These are phyloP conservation scores for Globomyces pollinis-pini DNA, from an alignment of 192 early-diverging fungal genomes.

Conservation along the genomic window DNA sequence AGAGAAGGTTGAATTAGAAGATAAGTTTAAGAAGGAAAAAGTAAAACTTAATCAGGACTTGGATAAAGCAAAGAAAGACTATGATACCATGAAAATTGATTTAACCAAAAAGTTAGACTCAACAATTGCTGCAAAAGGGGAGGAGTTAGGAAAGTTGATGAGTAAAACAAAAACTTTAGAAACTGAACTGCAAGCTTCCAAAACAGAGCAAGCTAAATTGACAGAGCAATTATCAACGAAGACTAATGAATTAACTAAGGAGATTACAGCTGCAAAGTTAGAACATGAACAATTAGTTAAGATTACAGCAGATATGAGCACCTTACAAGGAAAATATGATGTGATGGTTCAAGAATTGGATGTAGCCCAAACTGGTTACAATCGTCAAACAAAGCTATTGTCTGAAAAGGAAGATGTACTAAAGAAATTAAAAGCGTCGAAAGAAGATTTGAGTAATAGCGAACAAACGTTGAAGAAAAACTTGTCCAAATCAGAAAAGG, in stretches of 20 bases:
- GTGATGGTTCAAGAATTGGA: constrained; percentile 15
- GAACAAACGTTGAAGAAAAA: constrained; percentile 27
- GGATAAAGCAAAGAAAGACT: constrained; percentile 40
- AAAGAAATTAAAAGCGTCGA: constrained; percentile 36
- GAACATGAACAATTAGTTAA: constrained; percentile 15
- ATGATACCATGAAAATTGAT: constrained; percentile 20
- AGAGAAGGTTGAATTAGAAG: constrained; percentile 21
- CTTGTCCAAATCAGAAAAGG: constrained; percentile 31
- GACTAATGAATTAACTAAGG: not conserved
- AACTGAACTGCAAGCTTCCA: constrained; percentile 16
- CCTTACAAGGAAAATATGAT: not conserved
- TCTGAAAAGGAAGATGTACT: constrained; percentile 39
- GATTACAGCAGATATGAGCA: constrained; percentile 21
- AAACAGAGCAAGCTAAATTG: constrained; percentile 21
- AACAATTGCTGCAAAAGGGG: constrained; percentile 15
- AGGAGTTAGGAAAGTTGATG: constrained; percentile 26
- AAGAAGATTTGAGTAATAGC: constrained; percentile 28
- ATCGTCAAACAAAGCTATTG: constrained; percentile 28
- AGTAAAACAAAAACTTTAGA: constrained; percentile 26
- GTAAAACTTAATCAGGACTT: constrained; percentile 29
- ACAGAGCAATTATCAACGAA: constrained; percentile 18
- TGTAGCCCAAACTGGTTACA: constrained; percentile 26
- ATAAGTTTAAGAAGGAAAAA: constrained; percentile 28
- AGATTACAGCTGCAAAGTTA: constrained; percentile 13
- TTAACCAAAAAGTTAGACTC: constrained; percentile 32